A percentile compares a stretch with the other conserved stretches of the same genome.
These are phyloP conservation scores for Salvia hispanica DNA, from an alignment of 257 asterid species.

Conservation along the genomic window DNA sequence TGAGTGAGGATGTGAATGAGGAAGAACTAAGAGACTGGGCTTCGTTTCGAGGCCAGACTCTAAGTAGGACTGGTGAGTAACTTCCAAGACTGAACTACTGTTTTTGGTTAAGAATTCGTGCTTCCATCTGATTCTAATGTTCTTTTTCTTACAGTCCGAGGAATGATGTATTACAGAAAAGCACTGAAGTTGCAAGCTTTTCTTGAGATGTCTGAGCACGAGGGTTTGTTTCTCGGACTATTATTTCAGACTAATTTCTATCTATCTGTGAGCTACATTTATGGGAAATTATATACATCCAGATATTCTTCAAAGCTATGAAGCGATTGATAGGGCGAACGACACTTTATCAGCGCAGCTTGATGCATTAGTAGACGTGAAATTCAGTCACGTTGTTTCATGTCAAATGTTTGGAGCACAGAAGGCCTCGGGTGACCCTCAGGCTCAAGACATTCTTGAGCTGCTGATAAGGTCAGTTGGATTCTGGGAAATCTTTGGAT, in stretches of 20 bases:
- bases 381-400: constrained; percentile 82
- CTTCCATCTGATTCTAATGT: background rate
- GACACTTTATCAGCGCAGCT: constrained; percentile 88
- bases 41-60: constrained; percentile 92
- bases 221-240: constrained; percentile 50
- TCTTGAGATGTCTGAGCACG: constrained; percentile 96
- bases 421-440: constrained; percentile 87
- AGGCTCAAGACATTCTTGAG: constrained; percentile 84
- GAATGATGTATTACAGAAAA: constrained; percentile 93
- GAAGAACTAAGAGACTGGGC: constrained; percentile 86
- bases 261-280: constrained; percentile 15
- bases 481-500: background rate
- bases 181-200: constrained; percentile 92
- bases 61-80: constrained; percentile 76
- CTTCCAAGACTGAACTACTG: constrained; percentile 3
- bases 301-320: constrained; percentile 84
- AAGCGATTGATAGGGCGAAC: constrained; percentile 65
- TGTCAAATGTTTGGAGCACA: constrained; percentile 95
- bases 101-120: background rate
- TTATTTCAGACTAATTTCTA: constrained; percentile 2
- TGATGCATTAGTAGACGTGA: constrained; percentile 89
- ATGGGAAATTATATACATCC: constrained; percentile 34
- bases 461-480: constrained; percentile 71
- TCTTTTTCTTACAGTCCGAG: constrained; percentile 64
- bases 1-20: constrained; percentile 53